phyloP scores from a whole-genome alignment of 2,329 filamentous ascomycete genomes.

The Exserohilum turcica region DNA sequence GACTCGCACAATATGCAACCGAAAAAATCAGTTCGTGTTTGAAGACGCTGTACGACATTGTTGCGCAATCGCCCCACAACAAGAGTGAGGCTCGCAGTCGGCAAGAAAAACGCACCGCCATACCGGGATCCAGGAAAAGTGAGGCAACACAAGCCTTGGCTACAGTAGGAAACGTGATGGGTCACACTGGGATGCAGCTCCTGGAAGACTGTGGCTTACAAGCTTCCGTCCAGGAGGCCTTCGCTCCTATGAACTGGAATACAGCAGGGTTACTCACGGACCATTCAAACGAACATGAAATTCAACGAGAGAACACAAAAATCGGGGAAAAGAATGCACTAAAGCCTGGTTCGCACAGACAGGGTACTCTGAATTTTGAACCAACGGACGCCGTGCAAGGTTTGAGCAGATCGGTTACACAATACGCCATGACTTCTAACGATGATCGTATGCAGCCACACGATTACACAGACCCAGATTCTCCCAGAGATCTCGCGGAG shows the following conservation, averaged over 20 bases:
- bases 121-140: constrained; percentile 17
- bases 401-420: constrained; percentile 16
- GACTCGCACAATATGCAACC: constrained; percentile 53
- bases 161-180: constrained; percentile 52
- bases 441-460: constrained; percentile 26
- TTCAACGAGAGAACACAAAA: neutral
- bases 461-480: constrained; percentile 28
- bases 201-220: constrained; percentile 55
- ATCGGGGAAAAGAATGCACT: neutral
- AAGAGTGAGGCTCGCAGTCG: constrained; percentile 5
- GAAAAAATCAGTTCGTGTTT: constrained; percentile 46
- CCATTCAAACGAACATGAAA: constrained; percentile 18
- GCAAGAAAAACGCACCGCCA: constrained; percentile 5
- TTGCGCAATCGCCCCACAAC: constrained; percentile 14
- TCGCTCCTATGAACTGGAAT: constrained; percentile 41
- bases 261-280: constrained; percentile 11
- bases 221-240: constrained; percentile 39
- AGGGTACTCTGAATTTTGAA: constrained; percentile 18
- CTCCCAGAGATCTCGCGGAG: constrained; percentile 16
- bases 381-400: constrained; percentile 22
- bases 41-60: constrained; percentile 24
- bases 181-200: constrained; percentile 54
- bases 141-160: constrained; percentile 16
- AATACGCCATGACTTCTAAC: constrained; percentile 24
- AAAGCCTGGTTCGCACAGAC: neutral